Conservation (phyloP, 2,329 filamentous ascomycete genomes). For the Diplocarpon rosae region DNA sequence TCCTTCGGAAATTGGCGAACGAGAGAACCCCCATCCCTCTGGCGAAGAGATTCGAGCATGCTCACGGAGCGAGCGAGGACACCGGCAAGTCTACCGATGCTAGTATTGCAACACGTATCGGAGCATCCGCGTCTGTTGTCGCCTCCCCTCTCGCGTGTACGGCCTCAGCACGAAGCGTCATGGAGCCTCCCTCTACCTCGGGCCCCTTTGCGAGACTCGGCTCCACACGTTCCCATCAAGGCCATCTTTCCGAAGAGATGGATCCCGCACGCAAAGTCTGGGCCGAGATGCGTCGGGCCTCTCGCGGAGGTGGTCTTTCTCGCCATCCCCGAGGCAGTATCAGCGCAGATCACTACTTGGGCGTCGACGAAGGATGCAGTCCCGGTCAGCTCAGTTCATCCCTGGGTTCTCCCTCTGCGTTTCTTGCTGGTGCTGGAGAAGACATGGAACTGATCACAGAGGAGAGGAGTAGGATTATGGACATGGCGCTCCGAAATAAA, state of each 20-base stretch:
- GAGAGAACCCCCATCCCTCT: constrained; percentile 11
- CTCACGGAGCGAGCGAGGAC: constrained; percentile 12
- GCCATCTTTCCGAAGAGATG: constrained; percentile 10
- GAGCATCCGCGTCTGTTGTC: neutral
- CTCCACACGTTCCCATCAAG: neutral
- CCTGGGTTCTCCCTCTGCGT: neutral
- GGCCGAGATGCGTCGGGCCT: constrained; percentile 24
- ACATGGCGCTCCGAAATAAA: constrained; percentile 17
- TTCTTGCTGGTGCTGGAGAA: neutral
- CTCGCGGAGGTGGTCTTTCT: constrained; percentile 13
- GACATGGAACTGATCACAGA: constrained; percentile 1
- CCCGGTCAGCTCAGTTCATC: constrained; percentile 10
- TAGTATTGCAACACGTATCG: neutral
- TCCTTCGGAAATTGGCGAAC: constrained; percentile 13
- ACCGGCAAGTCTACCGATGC: constrained; percentile 9
- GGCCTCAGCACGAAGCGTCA: neutral
- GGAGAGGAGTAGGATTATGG: constrained; percentile 11
- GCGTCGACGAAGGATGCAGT: constrained; percentile 9
- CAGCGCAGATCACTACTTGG: constrained; percentile 17
- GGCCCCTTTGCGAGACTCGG: constrained; percentile 4
- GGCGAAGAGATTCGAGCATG: neutral
- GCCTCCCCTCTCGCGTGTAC: neutral
- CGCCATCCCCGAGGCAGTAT: constrained; percentile 14
- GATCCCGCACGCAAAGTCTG: constrained; percentile 27
- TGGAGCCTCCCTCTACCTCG: neutral